Evolutionary conservation across 805 yeast species (phyloP).

Genomic region (Teunomyces gatunensis): DNA sequence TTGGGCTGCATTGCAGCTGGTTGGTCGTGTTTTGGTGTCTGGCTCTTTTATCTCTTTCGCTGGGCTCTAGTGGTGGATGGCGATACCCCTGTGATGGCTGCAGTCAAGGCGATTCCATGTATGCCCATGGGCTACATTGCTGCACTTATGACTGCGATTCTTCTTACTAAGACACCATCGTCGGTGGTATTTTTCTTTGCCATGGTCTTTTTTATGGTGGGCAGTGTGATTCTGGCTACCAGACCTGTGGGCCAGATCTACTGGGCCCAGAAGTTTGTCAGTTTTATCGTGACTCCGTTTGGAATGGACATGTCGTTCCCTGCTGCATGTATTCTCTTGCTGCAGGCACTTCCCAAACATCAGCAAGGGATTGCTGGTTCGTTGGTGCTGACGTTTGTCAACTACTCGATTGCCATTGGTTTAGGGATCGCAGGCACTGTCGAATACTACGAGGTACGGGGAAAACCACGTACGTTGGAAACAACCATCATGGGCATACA

Average conservation of each 20-base stretch:
- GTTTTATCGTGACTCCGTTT: constrained; percentile 10
- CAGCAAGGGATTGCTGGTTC: constrained; percentile 19
- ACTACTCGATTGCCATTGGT: constrained; percentile 28
- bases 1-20: constrained; percentile 18
- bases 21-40: constrained; percentile 19
- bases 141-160: constrained; percentile 8
- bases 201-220: constrained; percentile 11
- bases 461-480: constrained; percentile 12
- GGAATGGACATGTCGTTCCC: constrained; percentile 22
- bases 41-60: constrained; percentile 15
- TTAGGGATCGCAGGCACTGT: constrained; percentile 36
- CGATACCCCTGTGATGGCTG: constrained; percentile 10
- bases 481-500: constrained; percentile 22
- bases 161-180: constrained; percentile 10
- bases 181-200: constrained; percentile 13
- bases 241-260: constrained; percentile 17
- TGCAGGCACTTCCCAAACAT: constrained; percentile 10
- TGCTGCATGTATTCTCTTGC: constrained; percentile 14
- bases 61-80: constrained; percentile 13
- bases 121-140: constrained; percentile 12
- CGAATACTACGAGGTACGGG: constrained; percentile 24
- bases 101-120: constrained; percentile 20
- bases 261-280: constrained; percentile 18
- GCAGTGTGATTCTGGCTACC: constrained; percentile 13
- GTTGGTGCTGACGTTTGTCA: constrained; percentile 17